These are phyloP conservation scores for Hordeum marinum DNA, from an alignment of 176 grass and related monocot genomes.

Conservation along the genomic window DNA sequence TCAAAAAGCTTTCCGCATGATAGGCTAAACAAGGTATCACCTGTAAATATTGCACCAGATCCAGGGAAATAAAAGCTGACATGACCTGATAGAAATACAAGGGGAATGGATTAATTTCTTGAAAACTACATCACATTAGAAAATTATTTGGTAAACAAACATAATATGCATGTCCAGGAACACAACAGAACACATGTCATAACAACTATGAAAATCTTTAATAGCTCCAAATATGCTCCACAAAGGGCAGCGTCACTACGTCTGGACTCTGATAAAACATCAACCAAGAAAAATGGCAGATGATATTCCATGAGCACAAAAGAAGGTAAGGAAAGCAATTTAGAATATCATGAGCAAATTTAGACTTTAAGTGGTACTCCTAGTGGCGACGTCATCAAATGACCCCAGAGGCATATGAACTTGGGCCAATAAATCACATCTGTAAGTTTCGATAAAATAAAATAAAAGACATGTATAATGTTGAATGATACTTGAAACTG, in stretches of 20 bases:
- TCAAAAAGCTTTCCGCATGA: constrained; percentile 99
- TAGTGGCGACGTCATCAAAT: background rate
- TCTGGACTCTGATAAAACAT: background rate
- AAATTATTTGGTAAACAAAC: background rate
- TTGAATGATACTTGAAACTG: background rate
- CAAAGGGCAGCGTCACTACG: background rate
- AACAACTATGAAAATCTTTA: background rate
- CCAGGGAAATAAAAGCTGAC: constrained; percentile 87
- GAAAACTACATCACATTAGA: background rate
- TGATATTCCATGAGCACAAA: background rate
- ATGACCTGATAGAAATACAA: constrained; percentile 60
- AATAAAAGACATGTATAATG: background rate
- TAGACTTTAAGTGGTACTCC: background rate
- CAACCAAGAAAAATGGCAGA: background rate
- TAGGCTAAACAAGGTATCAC: constrained; percentile 89
- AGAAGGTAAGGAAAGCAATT: constrained; percentile 1
- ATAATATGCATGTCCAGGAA: constrained; percentile 2
- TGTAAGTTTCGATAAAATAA: background rate
- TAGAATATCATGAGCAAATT: background rate
- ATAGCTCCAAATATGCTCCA: background rate
- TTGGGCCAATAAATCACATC: background rate
- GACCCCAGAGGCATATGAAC: background rate
- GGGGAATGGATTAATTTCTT: background rate
- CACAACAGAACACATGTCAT: background rate
- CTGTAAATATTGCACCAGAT: constrained; percentile 82